These are phyloP conservation scores for Malassezia equina DNA, from an alignment of 1,284 basidiomycete species.

Conservation along the genomic window DNA sequence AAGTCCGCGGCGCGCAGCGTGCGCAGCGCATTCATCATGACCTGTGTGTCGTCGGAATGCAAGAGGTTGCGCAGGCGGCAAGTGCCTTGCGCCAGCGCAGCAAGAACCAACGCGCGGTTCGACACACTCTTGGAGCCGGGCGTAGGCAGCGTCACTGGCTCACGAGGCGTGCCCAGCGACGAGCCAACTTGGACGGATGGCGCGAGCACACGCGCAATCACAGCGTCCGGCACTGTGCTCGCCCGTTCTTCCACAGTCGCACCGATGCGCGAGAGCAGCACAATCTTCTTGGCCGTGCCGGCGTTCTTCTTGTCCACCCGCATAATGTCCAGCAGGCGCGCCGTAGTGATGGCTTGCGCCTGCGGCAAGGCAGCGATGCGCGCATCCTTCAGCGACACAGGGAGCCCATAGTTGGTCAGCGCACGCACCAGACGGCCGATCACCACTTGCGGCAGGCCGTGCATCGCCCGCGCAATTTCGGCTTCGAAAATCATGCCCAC, in stretches of 20 bases:
- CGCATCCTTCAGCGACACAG: conserved; percentile 38
- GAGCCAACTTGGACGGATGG: conserved; percentile 52
- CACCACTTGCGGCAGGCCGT: conserved; percentile 41
- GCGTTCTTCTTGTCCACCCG: conserved; percentile 97
- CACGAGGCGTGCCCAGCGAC: conserved; percentile 19
- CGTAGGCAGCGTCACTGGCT: conserved; percentile 68
- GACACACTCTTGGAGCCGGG: conserved; percentile 96
- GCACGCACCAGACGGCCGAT: conserved; percentile 40
- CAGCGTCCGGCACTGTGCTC: conserved; percentile 58
- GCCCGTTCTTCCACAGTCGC: conserved; percentile 86
- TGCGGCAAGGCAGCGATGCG: conserved; percentile 57
- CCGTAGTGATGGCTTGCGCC: conserved; percentile 62
- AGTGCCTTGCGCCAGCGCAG: conserved; percentile 77
- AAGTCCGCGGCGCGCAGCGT: conserved; percentile 66
- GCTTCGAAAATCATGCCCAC: conserved; percentile 48
- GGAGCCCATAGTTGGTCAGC: conserved; percentile 41
- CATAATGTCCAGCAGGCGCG: conserved; percentile 77
- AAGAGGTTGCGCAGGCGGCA: conserved; percentile 80
- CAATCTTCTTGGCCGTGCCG: conserved; percentile 77
- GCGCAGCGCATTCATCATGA: conserved; percentile 94
- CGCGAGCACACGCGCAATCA: conserved; percentile 53
- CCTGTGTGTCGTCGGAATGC: conserved; percentile 95
- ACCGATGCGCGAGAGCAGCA: conserved; percentile 79
- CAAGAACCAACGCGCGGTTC: conserved; percentile 85
- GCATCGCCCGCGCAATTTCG: conserved; percentile 38